Evolutionary conservation across 108 stramenopile genomes (phyloP), one percentile per base, ranked within the genome.

Genomic region (Cylindrotheca fusiformis): DNA sequence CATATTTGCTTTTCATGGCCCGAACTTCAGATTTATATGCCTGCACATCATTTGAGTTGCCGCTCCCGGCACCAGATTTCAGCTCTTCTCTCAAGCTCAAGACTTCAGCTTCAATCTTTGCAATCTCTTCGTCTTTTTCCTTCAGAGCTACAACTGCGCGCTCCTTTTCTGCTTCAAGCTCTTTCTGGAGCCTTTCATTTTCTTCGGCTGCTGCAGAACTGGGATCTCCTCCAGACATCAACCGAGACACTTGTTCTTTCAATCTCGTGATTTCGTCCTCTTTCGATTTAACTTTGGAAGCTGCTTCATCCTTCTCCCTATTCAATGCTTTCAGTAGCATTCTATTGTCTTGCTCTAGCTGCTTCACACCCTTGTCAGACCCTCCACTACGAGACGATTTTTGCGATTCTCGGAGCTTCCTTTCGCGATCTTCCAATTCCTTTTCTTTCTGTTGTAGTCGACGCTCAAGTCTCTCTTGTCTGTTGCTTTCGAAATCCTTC

Each of bases 391-490:
- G 30, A 41, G 27, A 48, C 28, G 63, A 50, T 2, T 51, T 51
- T 1, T 48, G 63, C 20, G 36, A 47, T 36, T 52, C 51, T 52
- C 51, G 51, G 32, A 63, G 30, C 52, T 63, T 63, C 22, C 30
- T 41, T 66, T 66, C 65, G 1, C 65, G n/a, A 18, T n/a, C 54
- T 48, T 56, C 53, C 27, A 55, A 26, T 2, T 30, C 65, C 45
- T 21, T 55, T 48, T 66, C 65, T 28, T 47, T 32, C 26, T 66
- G 51, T 20, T 22, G 46, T 46, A 66, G 48, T 33, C 55, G 55
- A 26, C 65, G 65, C n/a, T 56, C 65, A 41, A 46, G 52, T 47
- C 65, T 41, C 19, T 66, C 55, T 23, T 46, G 5, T 26, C 44
- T 41, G 27, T 56, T 55, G 12, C 47, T 28, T 5, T 21, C 46